Percentiles rank a stretch among this genome's conserved stretches.
These are phyloP conservation scores for Umbelopsis sp. DNA, from an alignment of 192 early-diverging fungal genomes.

Conservation along the genomic window DNA sequence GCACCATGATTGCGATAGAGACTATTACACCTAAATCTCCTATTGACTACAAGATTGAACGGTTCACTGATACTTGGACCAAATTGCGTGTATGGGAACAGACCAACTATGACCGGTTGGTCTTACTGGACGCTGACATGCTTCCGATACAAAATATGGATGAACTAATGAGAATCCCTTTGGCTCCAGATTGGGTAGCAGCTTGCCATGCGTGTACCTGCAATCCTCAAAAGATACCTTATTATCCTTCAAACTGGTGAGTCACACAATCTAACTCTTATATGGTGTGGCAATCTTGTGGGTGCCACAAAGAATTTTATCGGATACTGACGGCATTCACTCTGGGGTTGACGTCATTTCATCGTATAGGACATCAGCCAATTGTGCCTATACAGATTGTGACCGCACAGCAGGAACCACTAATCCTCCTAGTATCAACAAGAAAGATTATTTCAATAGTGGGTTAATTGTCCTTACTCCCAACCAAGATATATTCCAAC, in stretches of 20 bases:
- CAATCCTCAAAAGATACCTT: conserved; percentile 39
- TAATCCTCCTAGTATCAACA: not conserved
- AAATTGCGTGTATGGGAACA: conserved; percentile 73
- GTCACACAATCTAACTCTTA: not conserved
- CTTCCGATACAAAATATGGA: conserved; percentile 65
- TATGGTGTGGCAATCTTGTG: conserved; percentile 40
- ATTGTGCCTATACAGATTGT: conserved; percentile 41
- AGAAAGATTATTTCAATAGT: conserved; percentile 48
- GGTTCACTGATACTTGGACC: conserved; percentile 49
- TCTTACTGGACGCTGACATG: conserved; percentile 74
- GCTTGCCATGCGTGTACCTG: conserved; percentile 51
- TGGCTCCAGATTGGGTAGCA: conserved; percentile 37
- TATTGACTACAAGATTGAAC: conserved; percentile 26
- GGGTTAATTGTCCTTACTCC: conserved; percentile 50
- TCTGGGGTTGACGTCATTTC: not conserved
- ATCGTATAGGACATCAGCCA: conserved; percentile 32
- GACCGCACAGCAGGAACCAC: conserved; percentile 19
- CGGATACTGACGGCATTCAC: not conserved
- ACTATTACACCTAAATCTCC: conserved; percentile 18
- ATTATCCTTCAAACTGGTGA: conserved; percentile 47
- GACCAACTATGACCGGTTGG: conserved; percentile 52
- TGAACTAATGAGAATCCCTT: conserved; percentile 54
- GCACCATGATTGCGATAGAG: conserved; percentile 20
- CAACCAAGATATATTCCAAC: conserved; percentile 20
- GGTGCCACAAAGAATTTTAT: not conserved